Evolutionary conservation across 176 grass and related monocot genomes (phyloP), one percentile per base, ranked within the genome.

Genomic region (Eragrostis nindensis): DNA sequence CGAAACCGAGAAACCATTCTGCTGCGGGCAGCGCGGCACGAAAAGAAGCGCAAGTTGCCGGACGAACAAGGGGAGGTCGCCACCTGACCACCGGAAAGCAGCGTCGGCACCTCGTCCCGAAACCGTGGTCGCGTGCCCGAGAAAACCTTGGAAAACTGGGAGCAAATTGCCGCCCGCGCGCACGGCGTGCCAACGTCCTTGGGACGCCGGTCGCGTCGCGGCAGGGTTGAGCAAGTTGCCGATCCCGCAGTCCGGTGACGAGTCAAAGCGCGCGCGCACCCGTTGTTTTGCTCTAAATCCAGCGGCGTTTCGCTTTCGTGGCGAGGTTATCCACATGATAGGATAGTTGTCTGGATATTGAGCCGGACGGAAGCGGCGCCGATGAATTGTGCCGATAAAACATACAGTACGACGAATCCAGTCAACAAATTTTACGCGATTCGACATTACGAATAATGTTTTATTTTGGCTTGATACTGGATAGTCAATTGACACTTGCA

Each of bases 201-300:
- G 32, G 32, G 24, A 61, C 57, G 57, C 24, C 24, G 24, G 24
- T 3, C 22, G n/a, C n/a, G n/a, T n/a, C n/a, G 3, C 11, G 22
- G 56, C 56, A 26, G 7, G 7, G 75, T 22, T 36, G 57, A 60
- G 40, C 71, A 75, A 75, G 57, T 55, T 66, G 66, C 38, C 3
- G 73, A 17, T 56, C 30, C 9, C 21, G 21, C 62, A 15, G 27
- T 21, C 43, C 54, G 44, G 74, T 3, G 7, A 11, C 17, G 60
- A 59, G 84, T 73, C 75, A 62, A 84, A 49, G 18, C 15, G 41
- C n/a, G n/a, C n/a, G 27, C 19, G 65, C 62, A 1, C 62, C 71
- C 77, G 63, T 19, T 80, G 87, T 77, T 89, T 69, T 76, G 56
- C 75, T 43, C 45, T 12, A 24, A 47, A 84, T 74, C 65, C 82